Base-by-base conservation (phyloP, 2,329 filamentous ascomycete species). In the Ophiostoma piceae region DNA sequence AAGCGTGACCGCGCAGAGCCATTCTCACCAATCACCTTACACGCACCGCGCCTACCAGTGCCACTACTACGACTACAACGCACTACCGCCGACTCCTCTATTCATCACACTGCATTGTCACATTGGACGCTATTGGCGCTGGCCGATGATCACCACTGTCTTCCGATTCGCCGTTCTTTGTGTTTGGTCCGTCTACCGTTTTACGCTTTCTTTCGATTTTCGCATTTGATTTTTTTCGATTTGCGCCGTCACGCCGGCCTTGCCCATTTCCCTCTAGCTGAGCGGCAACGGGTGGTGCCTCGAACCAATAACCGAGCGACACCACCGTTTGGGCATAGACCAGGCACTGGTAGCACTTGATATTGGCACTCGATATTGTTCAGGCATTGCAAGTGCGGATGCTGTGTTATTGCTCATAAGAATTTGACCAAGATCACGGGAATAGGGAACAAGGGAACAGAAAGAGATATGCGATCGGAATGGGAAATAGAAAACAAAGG, bases 21-120 rank as follows among this genome's bases (percentile, higher is more conserved):
- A 7, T 65, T n/a, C 19, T 65, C 62, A 39, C 62, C 62, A 65
- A 65, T 65, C 62, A 65, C 62, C 62, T 65, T 65, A 65, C 62
- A 65, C 62, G 62, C 60, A 65, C 19, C 35, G 32, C 62, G 62
- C 62, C 16, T 39, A 39, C 35, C 32, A n/a, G 62, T 32, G 26
- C 26, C 26, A 14, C 39, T 41, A 39, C 37, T 39, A 9, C 35
- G 35, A 37, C 35, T 37, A 14, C 39, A 14, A 41, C 39, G 39
- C 39, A 7, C 57, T 62, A 32, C 57, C 57, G 57, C 57, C 57
- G 57, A 32, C 57, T 32, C 57, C 57, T 62, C 57, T 62, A 62
- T 62, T 62, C 57, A 62, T 62, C 57, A 62, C 57, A 62, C 57
- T 62, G 57, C 57, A 62, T 32, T 62, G 57, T 62, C 57, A 62